Base-by-base conservation (phyloP, 129 eudicot species). In the Lactuca sativa region DNA sequence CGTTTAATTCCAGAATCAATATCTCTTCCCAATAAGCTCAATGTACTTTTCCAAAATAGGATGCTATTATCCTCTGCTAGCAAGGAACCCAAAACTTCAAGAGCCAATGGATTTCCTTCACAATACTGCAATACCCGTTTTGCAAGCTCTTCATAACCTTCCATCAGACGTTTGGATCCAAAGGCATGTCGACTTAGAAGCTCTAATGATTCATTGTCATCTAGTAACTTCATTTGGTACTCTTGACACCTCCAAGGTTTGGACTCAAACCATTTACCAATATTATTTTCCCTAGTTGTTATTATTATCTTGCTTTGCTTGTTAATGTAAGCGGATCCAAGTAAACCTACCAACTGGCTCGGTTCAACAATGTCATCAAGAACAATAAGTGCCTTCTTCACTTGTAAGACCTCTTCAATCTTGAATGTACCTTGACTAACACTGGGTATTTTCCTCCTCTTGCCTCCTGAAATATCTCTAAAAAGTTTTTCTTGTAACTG, bases 111-210 rank as follows among this genome's bases (percentile, higher is more conserved):
- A 67, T 72, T 67, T 56, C 85, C 79, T 25, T 47, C 65, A 57
- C 82, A 81, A 32, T 76, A 58, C 0, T 5, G 13, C 9, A 67
- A 11, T 0, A 31, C 69, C 36, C 59, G 15, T 56, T 0, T 2
- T 15, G 79, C 79, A 15, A 60, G 69, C 7, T 62, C 69, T 66
- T 13, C n/a, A 15, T 60, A 81, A 34, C 51, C 66, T 33, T 25
- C 47, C 6, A 0, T 30, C 0, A 72, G 78, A 16, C 7, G 7
- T 25, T 49, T 51, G 30, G 66, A 49, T 73, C 76, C 40, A 31
- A 84, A 77, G 59, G 85, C 88, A 77, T 76, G 80, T 69, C 25
- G 56, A 59, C 80, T 55, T 25, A 84, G 69, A 14, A 84, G 77
- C 73, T 69, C 69, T 0, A 73, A 3, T 4, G 85, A 80, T 15